Conservation (phyloP, 2,329 filamentous ascomycete genomes). For the Hymenoscyphus linearis region DNA sequence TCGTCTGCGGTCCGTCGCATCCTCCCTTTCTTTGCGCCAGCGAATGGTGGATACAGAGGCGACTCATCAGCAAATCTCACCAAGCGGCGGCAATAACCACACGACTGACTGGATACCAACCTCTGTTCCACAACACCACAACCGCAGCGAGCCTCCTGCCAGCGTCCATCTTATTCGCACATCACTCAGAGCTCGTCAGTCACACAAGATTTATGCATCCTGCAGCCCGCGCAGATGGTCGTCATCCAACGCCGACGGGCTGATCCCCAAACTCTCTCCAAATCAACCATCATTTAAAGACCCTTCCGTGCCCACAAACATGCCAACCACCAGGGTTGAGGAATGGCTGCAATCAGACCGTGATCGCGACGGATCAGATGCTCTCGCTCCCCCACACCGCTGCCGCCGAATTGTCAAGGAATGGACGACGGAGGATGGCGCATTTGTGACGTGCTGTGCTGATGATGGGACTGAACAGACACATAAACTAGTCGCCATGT, state of each 20-base stretch:
- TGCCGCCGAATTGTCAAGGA: slow-evolving; percentile 31
- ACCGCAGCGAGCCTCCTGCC: background rate
- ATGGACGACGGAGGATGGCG: slow-evolving; percentile 30
- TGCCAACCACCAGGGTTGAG: slow-evolving; percentile 31
- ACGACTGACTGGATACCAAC: too few relatives aligned
- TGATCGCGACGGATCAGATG: background rate
- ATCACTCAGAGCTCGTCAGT: slow-evolving; percentile 14
- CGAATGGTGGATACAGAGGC: background rate
- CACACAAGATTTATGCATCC: slow-evolving; percentile 31
- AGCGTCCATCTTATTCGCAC: slow-evolving; percentile 8
- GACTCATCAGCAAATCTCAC: background rate
- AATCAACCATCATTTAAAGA: slow-evolving; percentile 17
- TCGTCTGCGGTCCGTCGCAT: background rate
- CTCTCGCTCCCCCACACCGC: slow-evolving; percentile 30
- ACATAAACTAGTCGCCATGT: slow-evolving; percentile 49
- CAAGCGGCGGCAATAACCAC: background rate
- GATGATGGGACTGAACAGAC: slow-evolving; percentile 33
- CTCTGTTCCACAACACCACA: slow-evolving; percentile 2
- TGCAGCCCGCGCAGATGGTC: slow-evolving; percentile 30
- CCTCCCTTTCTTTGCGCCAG: background rate
- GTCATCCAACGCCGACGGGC: slow-evolving; percentile 28
- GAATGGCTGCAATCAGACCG: slow-evolving; percentile 29
- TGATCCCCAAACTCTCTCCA: slow-evolving; percentile 18
- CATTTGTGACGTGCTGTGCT: slow-evolving; percentile 35
- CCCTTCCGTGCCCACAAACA: slow-evolving; percentile 18